These are phyloP conservation scores for Ascochyta koolunga DNA, from an alignment of 2,329 filamentous ascomycete genomes.

Conservation along the genomic window DNA sequence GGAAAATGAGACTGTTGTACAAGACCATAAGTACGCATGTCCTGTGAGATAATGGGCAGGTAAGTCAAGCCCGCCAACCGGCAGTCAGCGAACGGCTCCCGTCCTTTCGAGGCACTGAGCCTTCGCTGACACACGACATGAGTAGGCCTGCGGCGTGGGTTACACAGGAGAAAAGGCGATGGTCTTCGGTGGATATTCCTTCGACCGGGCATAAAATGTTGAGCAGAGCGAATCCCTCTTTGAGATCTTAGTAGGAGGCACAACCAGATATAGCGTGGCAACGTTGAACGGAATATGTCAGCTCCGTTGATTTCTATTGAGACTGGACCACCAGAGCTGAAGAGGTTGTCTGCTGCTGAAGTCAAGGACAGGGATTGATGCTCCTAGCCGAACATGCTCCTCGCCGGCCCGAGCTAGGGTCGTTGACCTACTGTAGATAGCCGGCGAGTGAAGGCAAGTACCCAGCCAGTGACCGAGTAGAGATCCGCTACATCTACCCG, in stretches of 20 bases:
- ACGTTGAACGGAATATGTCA: conserved; percentile 2
- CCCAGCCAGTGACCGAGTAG: conserved; percentile 37
- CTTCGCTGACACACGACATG: conserved; percentile 37
- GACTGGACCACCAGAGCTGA: conserved; percentile 12
- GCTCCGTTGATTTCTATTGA: not conserved
- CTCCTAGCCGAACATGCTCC: conserved; percentile 35
- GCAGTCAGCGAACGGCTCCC: conserved; percentile 30
- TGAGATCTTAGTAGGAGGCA: not conserved
- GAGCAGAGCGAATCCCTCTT: conserved; percentile 1
- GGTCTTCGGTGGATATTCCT: conserved; percentile 25
- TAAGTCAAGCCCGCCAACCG: conserved; percentile 22
- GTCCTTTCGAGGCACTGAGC: conserved; percentile 20
- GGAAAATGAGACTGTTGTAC: conserved; percentile 36
- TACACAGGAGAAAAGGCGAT: conserved; percentile 32
- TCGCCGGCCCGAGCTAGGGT: conserved; percentile 29
- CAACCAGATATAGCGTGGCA: conserved; percentile 6
- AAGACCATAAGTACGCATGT: conserved; percentile 34
- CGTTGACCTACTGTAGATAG: conserved; percentile 14
- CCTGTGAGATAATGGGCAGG: conserved; percentile 30
- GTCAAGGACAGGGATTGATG: conserved; percentile 16
- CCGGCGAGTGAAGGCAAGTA: conserved; percentile 24
- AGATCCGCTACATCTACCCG: conserved; percentile 31
- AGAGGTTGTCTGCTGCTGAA: conserved; percentile 18
- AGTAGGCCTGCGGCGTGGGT: conserved; percentile 35
- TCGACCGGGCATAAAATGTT: conserved; percentile 23